Evolutionary conservation across 75 land plant genomes (phyloP).

Genomic region (Sequoiadendron giganteum): DNA sequence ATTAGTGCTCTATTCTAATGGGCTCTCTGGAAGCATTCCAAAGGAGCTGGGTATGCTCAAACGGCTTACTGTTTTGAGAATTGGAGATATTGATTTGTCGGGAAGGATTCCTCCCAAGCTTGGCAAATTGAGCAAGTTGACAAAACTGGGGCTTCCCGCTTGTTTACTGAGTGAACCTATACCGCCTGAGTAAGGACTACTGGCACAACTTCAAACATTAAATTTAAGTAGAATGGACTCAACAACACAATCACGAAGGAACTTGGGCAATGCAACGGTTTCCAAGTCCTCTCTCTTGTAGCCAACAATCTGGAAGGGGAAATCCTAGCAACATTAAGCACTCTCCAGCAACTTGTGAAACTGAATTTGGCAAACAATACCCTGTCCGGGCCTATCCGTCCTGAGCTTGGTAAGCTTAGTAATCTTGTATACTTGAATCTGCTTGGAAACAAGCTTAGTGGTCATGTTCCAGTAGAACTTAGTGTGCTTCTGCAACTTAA

Average conservation of each 20-base stretch:
- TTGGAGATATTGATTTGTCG: slow-evolving; percentile 46
- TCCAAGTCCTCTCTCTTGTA: slow-evolving; percentile 42
- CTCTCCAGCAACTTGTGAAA: slow-evolving; percentile 27
- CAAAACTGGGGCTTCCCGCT: slow-evolving; percentile 38
- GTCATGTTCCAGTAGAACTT: slow-evolving; percentile 46
- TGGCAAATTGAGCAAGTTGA: slow-evolving; percentile 34
- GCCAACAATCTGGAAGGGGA: slow-evolving; percentile 51
- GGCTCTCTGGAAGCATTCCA: slow-evolving; percentile 53
- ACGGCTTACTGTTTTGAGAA: slow-evolving; percentile 39
- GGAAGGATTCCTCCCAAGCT: slow-evolving; percentile 45
- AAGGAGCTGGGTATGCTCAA: slow-evolving; percentile 46
- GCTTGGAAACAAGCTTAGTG: slow-evolving; percentile 50
- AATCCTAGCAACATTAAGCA: slow-evolving; percentile 42
- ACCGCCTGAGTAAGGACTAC: slow-evolving; percentile 39
- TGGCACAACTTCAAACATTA: slow-evolving; percentile 42
- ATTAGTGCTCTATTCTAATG: slow-evolving; percentile 48
- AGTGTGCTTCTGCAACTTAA: slow-evolving; percentile 39
- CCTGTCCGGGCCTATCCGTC: slow-evolving; percentile 61
- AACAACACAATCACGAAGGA: slow-evolving; percentile 45
- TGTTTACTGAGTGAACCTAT: slow-evolving; percentile 44
- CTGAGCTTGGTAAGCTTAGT: slow-evolving; percentile 46
- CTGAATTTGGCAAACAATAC: slow-evolving; percentile 65
- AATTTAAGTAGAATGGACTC: slow-evolving; percentile 46
- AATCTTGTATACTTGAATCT: slow-evolving; percentile 47
- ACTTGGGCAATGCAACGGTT: slow-evolving; percentile 25